These are phyloP conservation scores for Lyophyllum decastes DNA, from an alignment of 768 basidiomycete species.

Conservation along the genomic window DNA sequence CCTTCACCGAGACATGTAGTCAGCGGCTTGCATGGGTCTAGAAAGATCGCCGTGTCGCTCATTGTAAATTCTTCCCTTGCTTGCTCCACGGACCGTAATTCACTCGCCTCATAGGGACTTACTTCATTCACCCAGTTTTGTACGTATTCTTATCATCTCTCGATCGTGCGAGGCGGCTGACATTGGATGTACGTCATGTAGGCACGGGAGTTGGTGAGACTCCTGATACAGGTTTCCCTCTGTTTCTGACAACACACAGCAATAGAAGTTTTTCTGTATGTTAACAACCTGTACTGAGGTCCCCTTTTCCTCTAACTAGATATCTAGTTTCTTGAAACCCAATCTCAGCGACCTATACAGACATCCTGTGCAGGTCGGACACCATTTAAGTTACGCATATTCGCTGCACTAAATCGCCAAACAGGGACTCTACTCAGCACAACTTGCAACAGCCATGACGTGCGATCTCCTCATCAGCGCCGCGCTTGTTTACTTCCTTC, in stretches of 20 bases:
- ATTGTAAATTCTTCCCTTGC: background rate
- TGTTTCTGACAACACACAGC: background rate
- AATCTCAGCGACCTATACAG: background rate
- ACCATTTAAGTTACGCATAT: background rate
- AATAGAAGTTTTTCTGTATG: background rate
- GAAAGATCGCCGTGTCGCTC: background rate
- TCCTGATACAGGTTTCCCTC: background rate
- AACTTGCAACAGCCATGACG: background rate
- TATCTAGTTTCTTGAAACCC: background rate
- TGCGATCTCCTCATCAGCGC: background rate
- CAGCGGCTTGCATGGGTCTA: background rate
- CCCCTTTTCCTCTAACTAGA: background rate
- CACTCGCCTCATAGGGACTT: background rate
- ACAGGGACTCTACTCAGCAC: background rate
- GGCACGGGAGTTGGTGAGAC: background rate
- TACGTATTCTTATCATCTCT: background rate
- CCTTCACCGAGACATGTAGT: background rate
- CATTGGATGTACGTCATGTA: background rate
- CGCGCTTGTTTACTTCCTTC: background rate
- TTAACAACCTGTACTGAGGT: background rate
- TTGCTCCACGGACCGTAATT: background rate
- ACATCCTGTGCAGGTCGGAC: background rate
- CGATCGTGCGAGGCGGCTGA: too few relatives aligned
- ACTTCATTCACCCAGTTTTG: background rate
- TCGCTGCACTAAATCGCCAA: background rate